Conservation (phyloP, 2,329 filamentous ascomycete genomes). For the Harringtonia lauricola region DNA sequence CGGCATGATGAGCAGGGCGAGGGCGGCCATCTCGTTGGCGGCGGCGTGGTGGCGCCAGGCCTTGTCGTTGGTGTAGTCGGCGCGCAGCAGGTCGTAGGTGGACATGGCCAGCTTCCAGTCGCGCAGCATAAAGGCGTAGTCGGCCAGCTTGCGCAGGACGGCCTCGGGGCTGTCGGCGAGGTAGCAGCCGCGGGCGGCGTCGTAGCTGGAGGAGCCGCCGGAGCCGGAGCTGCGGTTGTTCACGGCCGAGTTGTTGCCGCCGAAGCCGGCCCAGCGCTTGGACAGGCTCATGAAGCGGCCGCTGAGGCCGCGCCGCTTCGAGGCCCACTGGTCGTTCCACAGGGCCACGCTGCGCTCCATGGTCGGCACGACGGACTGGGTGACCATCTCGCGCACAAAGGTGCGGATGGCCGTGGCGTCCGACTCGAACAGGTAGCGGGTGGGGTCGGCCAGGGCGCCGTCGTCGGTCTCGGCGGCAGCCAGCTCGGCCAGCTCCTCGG, state of each 20-base stretch:
- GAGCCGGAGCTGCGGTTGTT: constrained; percentile 26
- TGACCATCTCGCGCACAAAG: constrained; percentile 90
- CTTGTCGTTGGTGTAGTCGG: constrained; percentile 89
- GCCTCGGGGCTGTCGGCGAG: constrained; percentile 76
- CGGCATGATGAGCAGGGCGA: constrained; percentile 71
- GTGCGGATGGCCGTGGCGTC: constrained; percentile 80
- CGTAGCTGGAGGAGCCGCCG: constrained; percentile 52
- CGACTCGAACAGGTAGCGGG: constrained; percentile 79
- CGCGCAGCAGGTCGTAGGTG: constrained; percentile 80
- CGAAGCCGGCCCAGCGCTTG: constrained; percentile 75
- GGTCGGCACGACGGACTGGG: constrained; percentile 84
- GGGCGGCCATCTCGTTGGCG: constrained; percentile 86
- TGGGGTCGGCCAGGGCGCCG: constrained; percentile 56
- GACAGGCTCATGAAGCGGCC: constrained; percentile 93
- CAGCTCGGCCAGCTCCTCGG: constrained; percentile 72
- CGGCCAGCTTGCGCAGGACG: constrained; percentile 82
- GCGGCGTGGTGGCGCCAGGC: constrained; percentile 94
- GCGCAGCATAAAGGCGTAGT: constrained; percentile 93
- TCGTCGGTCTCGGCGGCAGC: constrained; percentile 53
- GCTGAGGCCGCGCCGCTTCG: constrained; percentile 73
- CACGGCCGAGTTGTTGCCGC: constrained; percentile 29
- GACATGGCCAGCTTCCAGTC: constrained; percentile 91
- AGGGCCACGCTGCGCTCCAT: constrained; percentile 88
- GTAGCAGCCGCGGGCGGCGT: constrained; percentile 75
- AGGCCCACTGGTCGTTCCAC: constrained; percentile 97